Base-by-base conservation (phyloP, 768 basidiomycete species). In the Hypholoma sublateritium region DNA sequence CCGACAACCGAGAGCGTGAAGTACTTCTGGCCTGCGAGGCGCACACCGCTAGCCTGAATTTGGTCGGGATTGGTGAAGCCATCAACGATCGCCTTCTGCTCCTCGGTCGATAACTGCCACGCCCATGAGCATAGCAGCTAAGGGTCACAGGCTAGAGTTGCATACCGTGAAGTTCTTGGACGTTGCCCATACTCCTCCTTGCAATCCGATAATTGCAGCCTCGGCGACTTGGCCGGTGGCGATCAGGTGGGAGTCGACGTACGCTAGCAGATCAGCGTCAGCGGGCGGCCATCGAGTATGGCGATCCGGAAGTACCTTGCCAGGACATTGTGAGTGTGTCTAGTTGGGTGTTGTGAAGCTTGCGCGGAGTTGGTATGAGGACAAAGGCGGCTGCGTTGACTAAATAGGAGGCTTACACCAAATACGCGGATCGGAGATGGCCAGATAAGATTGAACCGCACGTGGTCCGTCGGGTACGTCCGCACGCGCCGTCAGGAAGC, bases 221-320 rank as follows among this genome's bases (percentile, higher is more conserved):
- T 82, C 80, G 22, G 75, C n/a, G 67, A 96, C 75, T 73, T 85
- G 91, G 62, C 83, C 85, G 59, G 75, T 86, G 35, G 84, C 89
- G 64, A 95, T 70, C 55, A 95, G 84, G 70, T 91, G 85, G 67
- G 75, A 77, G 70, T 95, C 90, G 72, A 94, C 89, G 75, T 93
- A 92, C 59, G 80, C 93, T 95, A 64, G 46, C 5, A 54, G 49
- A 34, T 50, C 41, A 25, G 13, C 21, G 49, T 47, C n/a, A 54
- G 48, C 25, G 47, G 45, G n/a, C 39, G 25, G 22, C 52, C 35
- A 43, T 44, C 21, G 44, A 41, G 32, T 2, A 22, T 32, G 14
- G 9, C 17, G 17, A 24, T 44, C 35, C 7, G n/a, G 7, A 55
- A 54, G 25, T 59, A 90, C 87, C 61, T 85, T 88, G 85, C 87